Percentiles rank a stretch among this genome's conserved stretches.
Conservation (phyloP, 1,284 basidiomycete genomes). For the Cryptococcus sp. region DNA sequence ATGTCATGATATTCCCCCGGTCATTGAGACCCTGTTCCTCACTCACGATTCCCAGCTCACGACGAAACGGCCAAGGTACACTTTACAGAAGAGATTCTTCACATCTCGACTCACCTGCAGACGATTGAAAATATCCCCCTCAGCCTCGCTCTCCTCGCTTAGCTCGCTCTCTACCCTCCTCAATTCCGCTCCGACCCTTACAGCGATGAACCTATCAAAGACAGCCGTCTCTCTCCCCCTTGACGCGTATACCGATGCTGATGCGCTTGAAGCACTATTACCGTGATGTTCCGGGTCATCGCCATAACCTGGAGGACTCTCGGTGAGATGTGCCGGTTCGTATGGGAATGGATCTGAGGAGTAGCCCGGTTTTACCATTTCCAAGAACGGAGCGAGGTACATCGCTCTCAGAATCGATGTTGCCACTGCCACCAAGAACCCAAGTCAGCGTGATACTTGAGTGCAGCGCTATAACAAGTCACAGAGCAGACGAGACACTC, state of each 20-base stretch:
- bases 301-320: neutral
- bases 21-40: no score
- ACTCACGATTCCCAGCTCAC: no score
- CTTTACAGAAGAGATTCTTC: no score
- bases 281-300: neutral
- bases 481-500: conserved; percentile 12
- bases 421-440: conserved; percentile 19
- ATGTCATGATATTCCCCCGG: neutral
- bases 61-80: no score
- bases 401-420: conserved; percentile 37
- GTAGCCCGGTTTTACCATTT: conserved; percentile 23
- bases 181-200: conserved; percentile 41
- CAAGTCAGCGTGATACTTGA: no score
- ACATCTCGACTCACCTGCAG: conserved; percentile 33
- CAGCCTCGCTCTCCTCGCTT: conserved; percentile 36
- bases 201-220: conserved; percentile 48
- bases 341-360: conserved; percentile 38
- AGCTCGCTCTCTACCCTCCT: conserved; percentile 38
- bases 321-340: conserved; percentile 16
- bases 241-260: conserved; percentile 32
- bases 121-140: conserved; percentile 33
- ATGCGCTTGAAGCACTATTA: neutral
- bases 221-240: conserved; percentile 42
- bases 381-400: conserved; percentile 26
- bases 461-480: no score